These are phyloP conservation scores for Talaromyces sp. DNA, from an alignment of 2,329 filamentous ascomycete genomes.

Conservation along the genomic window DNA sequence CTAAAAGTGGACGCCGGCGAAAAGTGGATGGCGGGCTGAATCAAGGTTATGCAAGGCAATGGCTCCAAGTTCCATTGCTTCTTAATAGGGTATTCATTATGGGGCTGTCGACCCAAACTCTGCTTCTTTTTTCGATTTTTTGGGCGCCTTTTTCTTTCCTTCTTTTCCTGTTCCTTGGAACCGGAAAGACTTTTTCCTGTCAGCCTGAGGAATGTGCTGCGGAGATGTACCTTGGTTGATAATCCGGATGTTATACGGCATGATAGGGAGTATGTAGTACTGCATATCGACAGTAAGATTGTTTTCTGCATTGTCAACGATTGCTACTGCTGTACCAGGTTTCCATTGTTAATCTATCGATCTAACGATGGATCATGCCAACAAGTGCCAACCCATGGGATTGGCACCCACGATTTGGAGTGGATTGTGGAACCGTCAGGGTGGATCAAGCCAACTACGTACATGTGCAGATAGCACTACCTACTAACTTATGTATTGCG, in stretches of 20 bases:
- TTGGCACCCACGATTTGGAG: slow-evolving; percentile 10
- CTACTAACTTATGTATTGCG: not conserved
- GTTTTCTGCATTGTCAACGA: not conserved
- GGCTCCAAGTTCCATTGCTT: not conserved
- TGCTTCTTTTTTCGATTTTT: slow-evolving; percentile 2
- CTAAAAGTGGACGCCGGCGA: slow-evolving; percentile 2
- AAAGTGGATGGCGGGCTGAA: slow-evolving; percentile 11
- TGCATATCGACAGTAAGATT: not conserved
- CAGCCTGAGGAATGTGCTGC: not conserved
- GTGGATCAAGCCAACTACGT: slow-evolving; percentile 2
- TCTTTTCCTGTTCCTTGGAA: slow-evolving; percentile 1
- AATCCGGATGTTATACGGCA: not conserved
- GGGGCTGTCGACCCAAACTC: slow-evolving; percentile 2
- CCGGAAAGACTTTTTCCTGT: not conserved
- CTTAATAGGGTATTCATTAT: not conserved
- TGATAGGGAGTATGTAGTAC: not conserved
- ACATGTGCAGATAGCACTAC: slow-evolving; percentile 1
- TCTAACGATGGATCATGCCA: slow-evolving; percentile 1
- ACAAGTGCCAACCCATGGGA: not conserved
- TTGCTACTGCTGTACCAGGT: not conserved
- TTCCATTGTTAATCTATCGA: not conserved
- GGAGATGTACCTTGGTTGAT: not conserved
- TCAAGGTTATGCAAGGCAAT: slow-evolving; percentile 15
- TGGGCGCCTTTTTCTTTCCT: not conserved
- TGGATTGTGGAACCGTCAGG: slow-evolving; percentile 2